These are phyloP conservation scores for Avena insularis DNA, from an alignment of 176 grass and related monocot genomes.

Conservation along the genomic window DNA sequence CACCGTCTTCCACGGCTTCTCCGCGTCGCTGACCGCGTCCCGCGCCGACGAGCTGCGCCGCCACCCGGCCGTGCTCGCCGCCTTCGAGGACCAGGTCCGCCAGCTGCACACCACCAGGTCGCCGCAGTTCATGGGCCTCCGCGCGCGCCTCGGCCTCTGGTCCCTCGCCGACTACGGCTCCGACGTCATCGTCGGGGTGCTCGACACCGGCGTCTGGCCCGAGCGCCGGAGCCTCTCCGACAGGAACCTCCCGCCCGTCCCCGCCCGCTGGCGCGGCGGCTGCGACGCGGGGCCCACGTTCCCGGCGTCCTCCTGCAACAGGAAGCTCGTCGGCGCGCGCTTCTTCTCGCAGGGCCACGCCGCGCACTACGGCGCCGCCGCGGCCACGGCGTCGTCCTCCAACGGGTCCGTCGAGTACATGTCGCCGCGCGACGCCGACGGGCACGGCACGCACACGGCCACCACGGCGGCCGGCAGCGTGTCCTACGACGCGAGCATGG, in stretches of 20 bases:
- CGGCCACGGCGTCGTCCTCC: constrained; percentile 39
- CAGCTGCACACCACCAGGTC: constrained; percentile 83
- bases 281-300: constrained; percentile 71
- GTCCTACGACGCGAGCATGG: constrained; percentile 78
- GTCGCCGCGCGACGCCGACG: constrained; percentile 90
- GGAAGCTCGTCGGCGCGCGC: constrained; percentile 82
- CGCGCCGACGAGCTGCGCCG: constrained; percentile 60
- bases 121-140: constrained; percentile 93
- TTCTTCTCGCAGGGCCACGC: constrained; percentile 87
- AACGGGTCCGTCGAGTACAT: constrained; percentile 79
- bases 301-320: constrained; percentile 67
- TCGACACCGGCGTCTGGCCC: constrained; percentile 93
- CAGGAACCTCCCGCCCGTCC: constrained; percentile 70
- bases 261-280: constrained; percentile 81
- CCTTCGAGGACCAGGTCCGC: constrained; percentile 81
- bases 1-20: constrained; percentile 93
- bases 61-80: constrained; percentile 78
- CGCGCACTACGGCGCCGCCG: constrained; percentile 52
- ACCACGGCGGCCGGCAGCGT: constrained; percentile 90
- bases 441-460: constrained; percentile 87
- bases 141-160: constrained; percentile 87
- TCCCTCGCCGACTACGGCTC: constrained; percentile 91
- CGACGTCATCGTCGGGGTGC: constrained; percentile 81
- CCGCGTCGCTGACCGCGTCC: constrained; percentile 55
- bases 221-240: constrained; percentile 91